A percentile compares a stretch with the other conserved stretches of the same genome.
phyloP scores from a whole-genome alignment of 2,329 filamentous ascomycete species.

The Alternaria consortialis region DNA sequence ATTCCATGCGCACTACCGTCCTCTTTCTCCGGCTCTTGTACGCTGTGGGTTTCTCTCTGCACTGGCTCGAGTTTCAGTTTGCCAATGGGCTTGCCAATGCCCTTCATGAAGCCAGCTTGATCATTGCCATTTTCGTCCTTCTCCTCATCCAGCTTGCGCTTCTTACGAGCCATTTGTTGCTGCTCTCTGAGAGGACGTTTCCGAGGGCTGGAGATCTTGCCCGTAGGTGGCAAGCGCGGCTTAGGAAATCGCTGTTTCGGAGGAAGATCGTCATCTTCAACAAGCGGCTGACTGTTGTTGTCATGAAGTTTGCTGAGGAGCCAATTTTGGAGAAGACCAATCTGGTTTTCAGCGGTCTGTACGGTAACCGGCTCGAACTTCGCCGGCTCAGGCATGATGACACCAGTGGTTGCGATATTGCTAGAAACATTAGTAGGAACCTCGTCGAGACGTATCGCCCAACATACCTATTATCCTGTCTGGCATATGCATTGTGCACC shows the following conservation, averaged over 20 bases:
- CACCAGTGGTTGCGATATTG: slow-evolving; percentile 65
- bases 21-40: slow-evolving; percentile 71
- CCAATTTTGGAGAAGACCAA: slow-evolving; percentile 89
- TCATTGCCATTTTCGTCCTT: slow-evolving; percentile 49
- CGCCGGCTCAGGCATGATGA: slow-evolving; percentile 73
- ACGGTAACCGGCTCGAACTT: slow-evolving; percentile 80
- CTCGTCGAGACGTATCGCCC: slow-evolving; percentile 5
- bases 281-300: slow-evolving; percentile 80
- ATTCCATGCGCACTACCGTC: slow-evolving; percentile 74
- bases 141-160: slow-evolving; percentile 72
- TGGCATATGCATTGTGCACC: slow-evolving; percentile 84
- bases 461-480: slow-evolving; percentile 70
- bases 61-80: slow-evolving; percentile 59
- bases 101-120: slow-evolving; percentile 40
- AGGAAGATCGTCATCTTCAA: slow-evolving; percentile 95
- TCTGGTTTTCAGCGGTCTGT: slow-evolving; percentile 79
- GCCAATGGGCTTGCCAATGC: slow-evolving; percentile 65
- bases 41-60: slow-evolving; percentile 67
- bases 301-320: slow-evolving; percentile 89
- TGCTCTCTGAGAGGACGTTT: slow-evolving; percentile 85
- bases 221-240: slow-evolving; percentile 72
- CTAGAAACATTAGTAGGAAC: slow-evolving; percentile 52
- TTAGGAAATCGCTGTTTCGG: slow-evolving; percentile 82
- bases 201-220: slow-evolving; percentile 85
- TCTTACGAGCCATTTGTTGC: slow-evolving; percentile 85